Evolutionary conservation across 371 early-diverging fungal genomes (phyloP).

Genomic region (Mucor plumbeus): DNA sequence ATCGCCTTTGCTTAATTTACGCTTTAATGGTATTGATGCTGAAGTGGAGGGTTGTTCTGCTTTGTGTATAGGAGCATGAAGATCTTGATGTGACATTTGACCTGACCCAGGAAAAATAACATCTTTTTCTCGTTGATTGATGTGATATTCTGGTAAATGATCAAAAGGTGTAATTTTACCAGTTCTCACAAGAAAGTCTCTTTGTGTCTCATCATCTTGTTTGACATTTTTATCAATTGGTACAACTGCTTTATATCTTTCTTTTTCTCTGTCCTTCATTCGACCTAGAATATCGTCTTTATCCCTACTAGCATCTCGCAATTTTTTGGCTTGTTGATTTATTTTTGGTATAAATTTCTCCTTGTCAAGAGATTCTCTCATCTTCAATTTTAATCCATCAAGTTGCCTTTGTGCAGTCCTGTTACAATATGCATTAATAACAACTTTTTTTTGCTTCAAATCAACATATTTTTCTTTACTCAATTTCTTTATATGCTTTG

Average conservation of each 20-base stretch:
- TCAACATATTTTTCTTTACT: slow-evolving; percentile 24
- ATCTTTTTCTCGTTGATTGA: not conserved
- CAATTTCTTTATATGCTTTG: slow-evolving; percentile 52
- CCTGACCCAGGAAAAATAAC: slow-evolving; percentile 20
- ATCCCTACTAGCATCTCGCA: slow-evolving; percentile 47
- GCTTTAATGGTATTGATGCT: not conserved
- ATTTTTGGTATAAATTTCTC: slow-evolving; percentile 34
- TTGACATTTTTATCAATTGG: slow-evolving; percentile 24
- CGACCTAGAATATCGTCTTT: slow-evolving; percentile 55
- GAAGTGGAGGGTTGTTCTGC: slow-evolving; percentile 12
- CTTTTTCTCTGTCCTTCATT: slow-evolving; percentile 38
- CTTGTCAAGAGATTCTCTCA: slow-evolving; percentile 39
- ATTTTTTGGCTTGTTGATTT: slow-evolving; percentile 41
- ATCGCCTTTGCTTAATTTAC: slow-evolving; percentile 18
- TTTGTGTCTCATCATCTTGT: slow-evolving; percentile 55
- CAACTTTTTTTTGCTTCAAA: not conserved
- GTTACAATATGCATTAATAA: slow-evolving; percentile 7
- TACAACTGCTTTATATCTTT: not conserved
- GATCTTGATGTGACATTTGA: slow-evolving; percentile 34
- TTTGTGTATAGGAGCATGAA: slow-evolving; percentile 19
- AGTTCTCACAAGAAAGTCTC: slow-evolving; percentile 72
- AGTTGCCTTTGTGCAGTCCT: slow-evolving; percentile 42
- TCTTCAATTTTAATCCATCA: slow-evolving; percentile 38
- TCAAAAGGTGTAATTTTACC: slow-evolving; percentile 85
- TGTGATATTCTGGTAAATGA: slow-evolving; percentile 39